These are phyloP conservation scores for Astrephomene gubernaculifera DNA, from an alignment of 139 green algal species.

Conservation along the genomic window DNA sequence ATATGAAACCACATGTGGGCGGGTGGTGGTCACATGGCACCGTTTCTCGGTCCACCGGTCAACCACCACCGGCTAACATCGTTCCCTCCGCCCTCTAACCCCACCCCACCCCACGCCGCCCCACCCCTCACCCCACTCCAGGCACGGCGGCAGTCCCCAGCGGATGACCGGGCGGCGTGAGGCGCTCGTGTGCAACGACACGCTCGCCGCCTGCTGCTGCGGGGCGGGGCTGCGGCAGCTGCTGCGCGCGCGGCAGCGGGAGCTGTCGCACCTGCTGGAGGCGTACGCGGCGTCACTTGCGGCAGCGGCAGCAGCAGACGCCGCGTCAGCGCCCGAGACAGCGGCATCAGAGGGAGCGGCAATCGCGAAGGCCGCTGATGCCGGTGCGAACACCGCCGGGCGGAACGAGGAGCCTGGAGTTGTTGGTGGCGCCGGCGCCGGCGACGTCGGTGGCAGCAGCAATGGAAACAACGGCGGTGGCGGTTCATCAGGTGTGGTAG, in stretches of 20 bases:
- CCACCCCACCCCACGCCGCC: background rate
- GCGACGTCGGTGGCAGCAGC: too few species aligned
- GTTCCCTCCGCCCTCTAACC: background rate
- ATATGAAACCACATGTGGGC: background rate
- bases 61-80: background rate
- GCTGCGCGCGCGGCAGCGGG: background rate
- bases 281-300: background rate
- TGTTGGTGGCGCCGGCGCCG: too few species aligned
- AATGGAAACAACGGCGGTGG: too few species aligned
- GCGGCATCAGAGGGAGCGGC: too few species aligned
- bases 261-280: background rate
- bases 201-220: background rate
- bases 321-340: too few species aligned
- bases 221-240: background rate
- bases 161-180: background rate
- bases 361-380: too few species aligned
- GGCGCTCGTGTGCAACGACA: constrained; percentile 4
- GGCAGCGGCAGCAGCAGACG: too few species aligned
- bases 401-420: too few species aligned
- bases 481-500: background rate
- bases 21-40: background rate
- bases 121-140: too few species aligned
- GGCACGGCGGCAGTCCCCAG: background rate
- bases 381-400: too few species aligned
- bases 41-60: too few species aligned